Percentiles rank a stretch among this genome's conserved stretches.
Conservation (phyloP, 2,329 filamentous ascomycete genomes). For the Venturia carpophila region DNA sequence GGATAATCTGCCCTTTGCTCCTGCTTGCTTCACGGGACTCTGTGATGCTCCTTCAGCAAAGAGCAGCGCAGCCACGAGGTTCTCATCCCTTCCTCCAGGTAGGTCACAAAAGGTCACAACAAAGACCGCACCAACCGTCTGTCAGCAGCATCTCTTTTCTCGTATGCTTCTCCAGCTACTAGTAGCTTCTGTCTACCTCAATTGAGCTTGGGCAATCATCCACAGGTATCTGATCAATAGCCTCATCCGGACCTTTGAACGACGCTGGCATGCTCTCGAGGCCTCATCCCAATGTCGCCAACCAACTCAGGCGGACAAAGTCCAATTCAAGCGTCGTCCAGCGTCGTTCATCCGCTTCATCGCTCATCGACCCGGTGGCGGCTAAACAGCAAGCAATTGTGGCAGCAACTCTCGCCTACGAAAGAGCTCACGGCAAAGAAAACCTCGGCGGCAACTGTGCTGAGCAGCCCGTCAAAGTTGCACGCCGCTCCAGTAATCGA, state of each 20-base stretch:
- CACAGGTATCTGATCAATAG: slow-evolving; percentile 12
- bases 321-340: slow-evolving; percentile 27
- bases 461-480: slow-evolving; percentile 13
- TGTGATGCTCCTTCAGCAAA: slow-evolving; percentile 1
- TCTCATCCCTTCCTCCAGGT: slow-evolving; percentile 9
- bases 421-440: slow-evolving; percentile 27
- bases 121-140: slow-evolving; percentile 4
- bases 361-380: slow-evolving; percentile 25
- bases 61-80: slow-evolving; percentile 7
- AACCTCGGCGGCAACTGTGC: slow-evolving; percentile 16
- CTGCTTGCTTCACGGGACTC: neutral
- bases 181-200: slow-evolving; percentile 6
- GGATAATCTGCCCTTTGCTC: neutral
- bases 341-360: slow-evolving; percentile 11
- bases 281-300: slow-evolving; percentile 24
- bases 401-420: slow-evolving; percentile 32
- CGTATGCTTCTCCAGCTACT: neutral
- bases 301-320: slow-evolving; percentile 28
- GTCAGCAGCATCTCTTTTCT: slow-evolving; percentile 13
- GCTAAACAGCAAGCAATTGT: slow-evolving; percentile 31
- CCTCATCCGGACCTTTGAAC: slow-evolving; percentile 3
- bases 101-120: slow-evolving; percentile 5
- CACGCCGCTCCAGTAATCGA: slow-evolving; percentile 13
- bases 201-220: slow-evolving; percentile 8
- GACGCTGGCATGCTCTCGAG: slow-evolving; percentile 27